phyloP scores from a whole-genome alignment of 1,284 basidiomycete genomes.

The Mycena citricolor region DNA sequence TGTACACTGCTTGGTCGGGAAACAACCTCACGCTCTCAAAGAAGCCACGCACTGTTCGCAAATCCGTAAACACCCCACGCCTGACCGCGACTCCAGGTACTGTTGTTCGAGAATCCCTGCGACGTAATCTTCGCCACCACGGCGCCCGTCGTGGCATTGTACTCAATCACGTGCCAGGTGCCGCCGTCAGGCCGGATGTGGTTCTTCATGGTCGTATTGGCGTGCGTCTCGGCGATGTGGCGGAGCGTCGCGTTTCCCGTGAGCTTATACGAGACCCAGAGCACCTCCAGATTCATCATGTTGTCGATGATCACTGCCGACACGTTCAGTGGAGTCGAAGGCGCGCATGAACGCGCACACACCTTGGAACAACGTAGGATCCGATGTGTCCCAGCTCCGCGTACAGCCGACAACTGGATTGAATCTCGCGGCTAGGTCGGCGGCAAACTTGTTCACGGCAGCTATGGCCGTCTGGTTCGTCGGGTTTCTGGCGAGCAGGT shows the following conservation, averaged over 20 bases:
- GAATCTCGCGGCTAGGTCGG: slow-evolving; percentile 44
- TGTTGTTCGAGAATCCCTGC: slow-evolving; percentile 62
- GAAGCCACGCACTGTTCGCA: slow-evolving; percentile 53
- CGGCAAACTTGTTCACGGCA: slow-evolving; percentile 45
- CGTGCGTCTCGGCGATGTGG: slow-evolving; percentile 62
- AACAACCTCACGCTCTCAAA: slow-evolving; percentile 5
- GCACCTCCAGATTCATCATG: slow-evolving; percentile 74
- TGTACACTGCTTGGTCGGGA: slow-evolving; percentile 50
- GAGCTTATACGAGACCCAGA: slow-evolving; percentile 54
- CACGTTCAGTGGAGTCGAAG: not conserved
- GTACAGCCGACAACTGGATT: slow-evolving; percentile 47
- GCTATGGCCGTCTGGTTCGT: slow-evolving; percentile 43
- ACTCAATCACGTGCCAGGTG: slow-evolving; percentile 69
- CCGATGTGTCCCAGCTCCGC: slow-evolving; percentile 55
- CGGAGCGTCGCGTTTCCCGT: slow-evolving; percentile 59
- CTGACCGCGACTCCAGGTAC: slow-evolving; percentile 73
- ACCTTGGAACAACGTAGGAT: slow-evolving; percentile 56
- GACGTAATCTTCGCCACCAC: slow-evolving; percentile 56
- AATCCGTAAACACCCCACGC: slow-evolving; percentile 72
- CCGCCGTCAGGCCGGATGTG: slow-evolving; percentile 63
- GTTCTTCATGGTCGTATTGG: slow-evolving; percentile 64
- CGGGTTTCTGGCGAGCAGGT: slow-evolving; percentile 37
- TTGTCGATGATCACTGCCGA: slow-evolving; percentile 69
- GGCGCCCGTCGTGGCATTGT: slow-evolving; percentile 59
- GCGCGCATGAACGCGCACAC: slow-evolving; percentile 5